Evolutionary conservation across 2,329 filamentous ascomycete species (phyloP).

Genomic region (Amauroascus verrucosus): DNA sequence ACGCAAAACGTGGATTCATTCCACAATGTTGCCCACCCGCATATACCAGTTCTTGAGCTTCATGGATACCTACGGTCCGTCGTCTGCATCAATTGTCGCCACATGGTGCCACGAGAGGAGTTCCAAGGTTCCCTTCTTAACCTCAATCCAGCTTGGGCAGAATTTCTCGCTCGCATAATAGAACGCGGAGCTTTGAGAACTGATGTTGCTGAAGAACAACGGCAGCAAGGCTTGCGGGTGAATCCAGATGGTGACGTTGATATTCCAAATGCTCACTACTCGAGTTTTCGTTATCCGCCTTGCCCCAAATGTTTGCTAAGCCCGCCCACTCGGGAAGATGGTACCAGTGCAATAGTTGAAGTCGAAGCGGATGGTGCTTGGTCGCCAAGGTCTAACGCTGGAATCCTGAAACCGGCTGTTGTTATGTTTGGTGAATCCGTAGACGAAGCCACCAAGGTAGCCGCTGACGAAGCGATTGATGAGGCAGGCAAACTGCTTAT

Average conservation of each 20-base stretch:
- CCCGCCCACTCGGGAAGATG: conserved; percentile 49
- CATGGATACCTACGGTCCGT: conserved; percentile 81
- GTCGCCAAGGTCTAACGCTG: conserved; percentile 54
- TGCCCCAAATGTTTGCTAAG: conserved; percentile 67
- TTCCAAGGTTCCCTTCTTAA: conserved; percentile 68
- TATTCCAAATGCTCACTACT: conserved; percentile 74
- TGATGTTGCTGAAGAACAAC: conserved; percentile 61
- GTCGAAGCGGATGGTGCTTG: conserved; percentile 75
- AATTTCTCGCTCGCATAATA: conserved; percentile 61
- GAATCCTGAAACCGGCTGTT: conserved; percentile 83
- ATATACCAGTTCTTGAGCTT: conserved; percentile 66
- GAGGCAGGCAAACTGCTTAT: conserved; percentile 64
- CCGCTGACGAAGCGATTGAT: conserved; percentile 72
- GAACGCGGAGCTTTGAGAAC: conserved; percentile 65
- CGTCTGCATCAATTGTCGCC: conserved; percentile 68
- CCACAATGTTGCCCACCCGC: conserved; percentile 66
- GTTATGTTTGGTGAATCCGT: conserved; percentile 97
- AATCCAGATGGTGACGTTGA: conserved; percentile 96
- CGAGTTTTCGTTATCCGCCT: conserved; percentile 79
- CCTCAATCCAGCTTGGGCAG: conserved; percentile 79
- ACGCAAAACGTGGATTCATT: conserved; percentile 98
- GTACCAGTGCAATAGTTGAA: conserved; percentile 49
- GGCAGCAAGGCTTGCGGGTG: conserved; percentile 60
- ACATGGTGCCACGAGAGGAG: conserved; percentile 56
- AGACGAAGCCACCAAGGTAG: conserved; percentile 53